Evolutionary conservation across 208 protist genomes (phyloP), one percentile per base, ranked within the genome.

Genomic region (Acanthamoeba lenticulata): DNA sequence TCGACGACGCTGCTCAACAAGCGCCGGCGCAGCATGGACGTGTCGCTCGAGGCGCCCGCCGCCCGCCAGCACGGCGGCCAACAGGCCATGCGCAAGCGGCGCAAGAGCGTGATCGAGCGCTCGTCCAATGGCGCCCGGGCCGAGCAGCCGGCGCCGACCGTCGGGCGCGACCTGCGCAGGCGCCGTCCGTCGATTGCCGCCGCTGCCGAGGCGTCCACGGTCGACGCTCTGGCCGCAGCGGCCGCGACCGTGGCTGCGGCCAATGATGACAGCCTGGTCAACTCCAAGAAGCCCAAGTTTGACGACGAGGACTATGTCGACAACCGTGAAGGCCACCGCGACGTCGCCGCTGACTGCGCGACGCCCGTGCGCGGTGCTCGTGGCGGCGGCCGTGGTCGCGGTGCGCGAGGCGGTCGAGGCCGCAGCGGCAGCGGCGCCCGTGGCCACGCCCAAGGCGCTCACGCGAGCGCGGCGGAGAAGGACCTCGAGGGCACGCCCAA

Each of bases 81-180:
- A 17, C 69, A 79, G 38, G 69, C 69, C 38, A 24, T 79, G 38
- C 69, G 69, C 34, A 79, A 79, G 69, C 69, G 69, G 7, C 29
- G 69, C 9, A 79, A 79, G 38, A 79, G 69, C 38, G 69, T 79
- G 32, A 79, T 79, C 69, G 69, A 79, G 29, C 69, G 69, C 17
- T 29, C 69, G 38, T 42, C 69, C 7, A 44, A 24, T 34, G 38
- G 19, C 38, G 27, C 29, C 69, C 13, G 1, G 38, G 17, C 17
- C 27, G 11, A 34, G 29, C 34, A 81, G 38, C 34, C 38, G 40
- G 27, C 69, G 13, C 21, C 60, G 32, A 6, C 32, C n/a, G 60
- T 27, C 13, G 29, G 29, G 38, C 69, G 69, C 69, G 69, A 81
- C 0, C 27, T 81, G 38, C 69, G 69, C 69, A 81, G 44, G 69